Percentiles rank a stretch among this genome's conserved stretches.
Conservation (phyloP, 148 eudicot species). For the Rhododendron griersonianum region DNA sequence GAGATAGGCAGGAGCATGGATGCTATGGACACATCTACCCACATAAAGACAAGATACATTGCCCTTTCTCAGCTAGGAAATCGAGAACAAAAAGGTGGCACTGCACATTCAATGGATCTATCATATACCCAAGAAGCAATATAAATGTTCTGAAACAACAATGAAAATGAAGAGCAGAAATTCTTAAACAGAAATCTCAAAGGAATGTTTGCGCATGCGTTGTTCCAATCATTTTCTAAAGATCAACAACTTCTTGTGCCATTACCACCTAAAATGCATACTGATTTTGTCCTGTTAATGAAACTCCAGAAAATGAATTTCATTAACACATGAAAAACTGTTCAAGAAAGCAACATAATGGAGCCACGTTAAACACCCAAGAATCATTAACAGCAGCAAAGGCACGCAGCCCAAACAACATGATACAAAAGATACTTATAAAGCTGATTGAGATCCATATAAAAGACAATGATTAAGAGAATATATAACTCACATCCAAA, state of each 20-base stretch:
- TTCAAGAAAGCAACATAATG: neutral
- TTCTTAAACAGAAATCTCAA: neutral
- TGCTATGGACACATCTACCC: neutral
- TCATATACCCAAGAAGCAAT: neutral
- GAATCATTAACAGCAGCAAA: neutral
- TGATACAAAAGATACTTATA: neutral
- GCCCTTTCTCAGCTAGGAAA: neutral
- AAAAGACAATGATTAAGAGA: neutral
- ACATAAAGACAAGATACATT: neutral
- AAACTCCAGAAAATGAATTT: neutral
- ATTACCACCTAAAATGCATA: neutral
- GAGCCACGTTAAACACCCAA: neutral
- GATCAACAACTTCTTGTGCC: neutral
- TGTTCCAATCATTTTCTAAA: neutral
- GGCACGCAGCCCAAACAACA: neutral
- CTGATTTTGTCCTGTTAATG: neutral
- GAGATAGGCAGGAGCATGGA: neutral
- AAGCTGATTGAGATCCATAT: neutral
- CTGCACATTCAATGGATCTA: neutral
- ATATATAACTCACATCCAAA: slow-evolving; percentile 31
- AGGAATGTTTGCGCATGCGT: neutral
- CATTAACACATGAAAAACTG: neutral
- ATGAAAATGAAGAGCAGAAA: neutral
- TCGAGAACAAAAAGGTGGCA: neutral
- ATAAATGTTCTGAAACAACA: neutral